A percentile compares a stretch with the other conserved stretches of the same genome.
phyloP scores from a whole-genome alignment of 306 rosid species.

The Acacia confusa region DNA sequence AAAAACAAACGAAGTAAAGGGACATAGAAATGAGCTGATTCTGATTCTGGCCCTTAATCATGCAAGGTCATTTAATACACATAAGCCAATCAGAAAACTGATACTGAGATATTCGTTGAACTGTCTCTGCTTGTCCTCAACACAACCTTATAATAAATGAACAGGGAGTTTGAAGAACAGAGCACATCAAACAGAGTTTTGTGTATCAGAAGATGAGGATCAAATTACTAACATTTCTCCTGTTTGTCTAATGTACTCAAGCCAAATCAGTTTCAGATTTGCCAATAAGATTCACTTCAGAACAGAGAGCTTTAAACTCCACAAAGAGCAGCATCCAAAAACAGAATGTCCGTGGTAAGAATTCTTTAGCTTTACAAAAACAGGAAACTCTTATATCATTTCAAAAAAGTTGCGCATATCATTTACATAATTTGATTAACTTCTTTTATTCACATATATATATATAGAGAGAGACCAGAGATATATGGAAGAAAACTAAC shows the following conservation, averaged over 20 bases:
- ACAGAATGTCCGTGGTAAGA: conserved; percentile 12
- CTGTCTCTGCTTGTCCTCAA: neutral
- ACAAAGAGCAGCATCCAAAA: neutral
- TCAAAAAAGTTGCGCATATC: neutral
- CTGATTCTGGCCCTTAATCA: neutral
- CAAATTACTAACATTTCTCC: neutral
- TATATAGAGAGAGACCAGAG: neutral
- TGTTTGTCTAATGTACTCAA: conserved; percentile 18
- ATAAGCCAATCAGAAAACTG: neutral
- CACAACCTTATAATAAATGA: neutral
- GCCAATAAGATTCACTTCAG: conserved; percentile 10
- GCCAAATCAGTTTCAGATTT: conserved; percentile 17
- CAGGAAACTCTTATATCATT: neutral
- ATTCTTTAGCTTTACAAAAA: neutral
- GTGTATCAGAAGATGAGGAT: neutral
- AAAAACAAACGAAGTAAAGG: neutral
- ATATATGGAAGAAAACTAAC: neutral
- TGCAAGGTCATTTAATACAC: neutral
- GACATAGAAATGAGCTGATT: neutral
- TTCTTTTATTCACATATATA: no score
- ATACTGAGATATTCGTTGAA: neutral
- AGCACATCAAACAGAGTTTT: neutral
- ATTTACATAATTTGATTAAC: neutral
- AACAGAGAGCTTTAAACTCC: neutral
- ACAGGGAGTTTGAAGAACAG: neutral